Percentiles rank a stretch among this genome's conserved stretches.
Conservation (phyloP, 2,329 filamentous ascomycete genomes). For the Cladosporium halotolerans region DNA sequence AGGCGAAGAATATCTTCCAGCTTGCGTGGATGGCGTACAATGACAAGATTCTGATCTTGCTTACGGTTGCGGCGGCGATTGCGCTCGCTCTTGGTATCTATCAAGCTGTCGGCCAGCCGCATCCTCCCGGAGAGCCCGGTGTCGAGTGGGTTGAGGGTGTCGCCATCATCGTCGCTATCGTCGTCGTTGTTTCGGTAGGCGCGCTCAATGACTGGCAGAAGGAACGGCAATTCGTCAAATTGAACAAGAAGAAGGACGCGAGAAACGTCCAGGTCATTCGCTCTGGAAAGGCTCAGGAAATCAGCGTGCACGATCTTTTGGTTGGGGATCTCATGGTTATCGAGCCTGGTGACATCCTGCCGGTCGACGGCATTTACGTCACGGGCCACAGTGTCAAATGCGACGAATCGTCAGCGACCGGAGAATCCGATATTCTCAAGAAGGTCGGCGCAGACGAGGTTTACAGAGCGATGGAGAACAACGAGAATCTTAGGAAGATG, state of each 20-base stretch:
- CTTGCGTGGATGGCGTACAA: slow-evolving; percentile 79
- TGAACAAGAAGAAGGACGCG: slow-evolving; percentile 75
- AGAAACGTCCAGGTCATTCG: slow-evolving; percentile 67
- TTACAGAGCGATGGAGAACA: slow-evolving; percentile 56
- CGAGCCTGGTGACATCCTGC: slow-evolving; percentile 66
- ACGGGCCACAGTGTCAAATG: slow-evolving; percentile 62
- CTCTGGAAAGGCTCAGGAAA: slow-evolving; percentile 64
- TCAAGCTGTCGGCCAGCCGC: slow-evolving; percentile 50
- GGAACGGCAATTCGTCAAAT: slow-evolving; percentile 71
- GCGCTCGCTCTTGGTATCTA: slow-evolving; percentile 70
- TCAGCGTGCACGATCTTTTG: slow-evolving; percentile 64
- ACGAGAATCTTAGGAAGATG: slow-evolving; percentile 57
- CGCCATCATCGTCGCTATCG: slow-evolving; percentile 69
- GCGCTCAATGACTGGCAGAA: slow-evolving; percentile 80
- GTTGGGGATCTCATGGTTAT: slow-evolving; percentile 69
- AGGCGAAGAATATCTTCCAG: slow-evolving; percentile 62
- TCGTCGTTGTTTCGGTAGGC: slow-evolving; percentile 69
- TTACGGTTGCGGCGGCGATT: slow-evolving; percentile 65
- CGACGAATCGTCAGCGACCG: slow-evolving; percentile 70
- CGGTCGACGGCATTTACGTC: slow-evolving; percentile 66
- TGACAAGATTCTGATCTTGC: slow-evolving; percentile 69
- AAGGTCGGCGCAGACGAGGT: slow-evolving; percentile 63
- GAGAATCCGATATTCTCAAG: slow-evolving; percentile 66
- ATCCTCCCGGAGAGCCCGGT: slow-evolving; percentile 48
- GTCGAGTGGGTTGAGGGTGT: slow-evolving; percentile 80